Base-by-base conservation (phyloP, 2,329 filamentous ascomycete genomes). In the Ophiostoma quercus region DNA sequence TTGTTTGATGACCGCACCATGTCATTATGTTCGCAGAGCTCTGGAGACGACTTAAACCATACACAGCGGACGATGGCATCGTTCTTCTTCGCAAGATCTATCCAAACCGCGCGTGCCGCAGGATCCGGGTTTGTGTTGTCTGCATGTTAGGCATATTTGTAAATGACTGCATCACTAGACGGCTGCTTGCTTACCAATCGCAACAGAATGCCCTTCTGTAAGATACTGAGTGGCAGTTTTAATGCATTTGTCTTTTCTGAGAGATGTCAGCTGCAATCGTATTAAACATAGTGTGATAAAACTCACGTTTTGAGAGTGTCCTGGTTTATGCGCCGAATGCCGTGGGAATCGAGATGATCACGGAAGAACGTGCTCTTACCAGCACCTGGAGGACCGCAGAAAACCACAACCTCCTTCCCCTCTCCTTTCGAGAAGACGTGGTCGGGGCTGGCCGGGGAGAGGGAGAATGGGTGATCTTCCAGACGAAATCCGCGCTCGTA, bases 111-210 rank as follows among this genome's bases (percentile, higher is more conserved):
- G 73, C 95, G 86, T 32, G 90, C 92, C 68, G 92, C 90, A 12
- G 83, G 78, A 79, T 96, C 91, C 39, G 94, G 87, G 77, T 99
- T 99, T n/a, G 95, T 98, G 78, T 97, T 98, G 79, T 99, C 95
- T 95, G 41, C n/a, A 19, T 43, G 11, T 37, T 66, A 32, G 39
- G 8, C 16, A 41, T 8, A 11, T 9, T 4, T 12, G 9, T 12
- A 22, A 34, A 67, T 32, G 3, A 5, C 0, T 47, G 19, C 19
- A 16, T 8, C 43, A n/a, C 16, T 16, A 3, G 3, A 12, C 25
- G 22, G n/a, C 9, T 47, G 5, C 16, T 47, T 11, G 29, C 66
- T 6, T 41, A 95, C 92, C 92, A 71, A 98, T 85, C 34, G 85
- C 92, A 3, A 97, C 87, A 2, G 91, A 91, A 29, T 83, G 83